Evolutionary conservation across 1,284 basidiomycete species (phyloP), one percentile per base, ranked within the genome.

Genomic region (Pterula multifida): DNA sequence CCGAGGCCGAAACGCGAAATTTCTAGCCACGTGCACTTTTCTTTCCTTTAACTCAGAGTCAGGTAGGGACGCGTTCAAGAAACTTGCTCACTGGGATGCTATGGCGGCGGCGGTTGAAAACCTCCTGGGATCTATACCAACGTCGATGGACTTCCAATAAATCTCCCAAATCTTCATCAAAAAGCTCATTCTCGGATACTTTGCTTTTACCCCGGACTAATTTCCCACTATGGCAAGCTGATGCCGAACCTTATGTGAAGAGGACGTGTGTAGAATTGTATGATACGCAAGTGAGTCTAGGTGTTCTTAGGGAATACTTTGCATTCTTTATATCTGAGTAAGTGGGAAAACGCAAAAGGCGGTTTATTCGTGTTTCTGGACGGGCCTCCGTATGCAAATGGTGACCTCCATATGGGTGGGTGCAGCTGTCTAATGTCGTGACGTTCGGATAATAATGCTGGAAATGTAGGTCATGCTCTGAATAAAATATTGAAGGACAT

Each of bases 401-500:
- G 96, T 0, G 77, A 89, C 58, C 68, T 99, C 45, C 96, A 99
- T 61, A 93, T 95, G 72, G 95, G 93, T 92, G 56, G 55, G 74
- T 60, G 3, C 35, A 53, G 13, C 39, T 50, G 9, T 21, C 3
- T 32, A 15, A 39, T 26, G 32, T 44, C 35, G 44, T 25, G 26
- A 47, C 42, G 47, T 45, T 28, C 6, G 28, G 26, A 17, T 32
- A 19, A 24, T 47, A 21, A n/a, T 42, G 22, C 22, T 45, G 17
- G 48, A 47, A 11, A 24, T 39, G 28, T 39, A 42, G 39, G 95
- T 1, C 96, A 99, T 64, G 93, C 95, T 0, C 66, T 98, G 55
- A 98, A 98, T 68, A 98, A 98, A 66, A 90, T 98, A 44, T 64
- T 97, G 48, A 99, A 99, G 68, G 96, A 98, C 63, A 87, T 98